Percentiles rank a stretch among this genome's conserved stretches.
phyloP scores from a whole-genome alignment of 345 rosid genomes.

The Anacardium occidentale region DNA sequence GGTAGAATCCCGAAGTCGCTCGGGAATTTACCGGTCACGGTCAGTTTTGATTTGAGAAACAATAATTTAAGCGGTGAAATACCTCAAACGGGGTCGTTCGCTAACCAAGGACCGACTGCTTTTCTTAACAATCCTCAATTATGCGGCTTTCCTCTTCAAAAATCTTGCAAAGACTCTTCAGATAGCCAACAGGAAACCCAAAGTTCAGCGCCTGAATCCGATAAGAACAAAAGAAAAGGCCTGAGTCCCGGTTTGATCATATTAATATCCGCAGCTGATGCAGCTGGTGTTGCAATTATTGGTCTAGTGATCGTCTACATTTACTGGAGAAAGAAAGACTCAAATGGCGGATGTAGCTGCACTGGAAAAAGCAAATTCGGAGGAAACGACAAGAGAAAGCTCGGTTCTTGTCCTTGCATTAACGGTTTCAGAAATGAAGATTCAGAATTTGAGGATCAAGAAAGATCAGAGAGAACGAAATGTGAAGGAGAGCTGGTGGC shows the following conservation, averaged over 20 bases:
- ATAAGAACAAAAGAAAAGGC: conserved; percentile 33
- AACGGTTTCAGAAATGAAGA: conserved; percentile 41
- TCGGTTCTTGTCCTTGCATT: conserved; percentile 35
- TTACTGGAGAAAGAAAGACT: conserved; percentile 92
- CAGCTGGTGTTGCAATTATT: conserved; percentile 72
- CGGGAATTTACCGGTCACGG: conserved; percentile 75
- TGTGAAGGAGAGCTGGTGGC: conserved; percentile 86
- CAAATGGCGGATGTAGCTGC: conserved; percentile 73
- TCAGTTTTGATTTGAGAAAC: conserved; percentile 77
- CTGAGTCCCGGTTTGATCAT: conserved; percentile 68
- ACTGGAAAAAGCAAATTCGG: conserved; percentile 64
- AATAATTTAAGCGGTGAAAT: conserved; percentile 85
- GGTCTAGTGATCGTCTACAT: conserved; percentile 69
- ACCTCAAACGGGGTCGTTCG: conserved; percentile 88
- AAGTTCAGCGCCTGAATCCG: conserved; percentile 34
- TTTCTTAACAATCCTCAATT: conserved; percentile 74
- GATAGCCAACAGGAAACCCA: conserved; percentile 33
- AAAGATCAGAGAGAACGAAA: conserved; percentile 36
- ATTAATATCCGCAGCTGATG: conserved; percentile 75
- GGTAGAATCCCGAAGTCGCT: conserved; percentile 75
- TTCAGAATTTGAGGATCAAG: conserved; percentile 65
- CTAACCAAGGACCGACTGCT: conserved; percentile 96
- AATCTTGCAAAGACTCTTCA: conserved; percentile 49
- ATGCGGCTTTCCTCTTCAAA: conserved; percentile 95
- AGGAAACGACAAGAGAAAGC: conserved; percentile 32